Evolutionary conservation across 257 asterid species (phyloP).

Genomic region (Mentha longifolia): DNA sequence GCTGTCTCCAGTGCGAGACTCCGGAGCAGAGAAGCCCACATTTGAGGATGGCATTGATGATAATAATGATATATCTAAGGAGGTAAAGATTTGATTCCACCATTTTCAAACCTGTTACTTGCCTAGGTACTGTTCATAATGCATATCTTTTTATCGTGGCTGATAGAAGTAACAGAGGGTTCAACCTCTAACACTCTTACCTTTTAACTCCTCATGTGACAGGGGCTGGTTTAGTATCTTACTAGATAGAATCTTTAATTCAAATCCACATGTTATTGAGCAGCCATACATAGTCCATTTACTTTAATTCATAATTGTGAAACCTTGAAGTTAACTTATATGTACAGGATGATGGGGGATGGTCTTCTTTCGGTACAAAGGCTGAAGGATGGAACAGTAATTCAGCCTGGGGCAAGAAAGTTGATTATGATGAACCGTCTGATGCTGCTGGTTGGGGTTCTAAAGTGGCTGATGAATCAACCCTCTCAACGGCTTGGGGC

Average conservation of each 20-base stretch:
- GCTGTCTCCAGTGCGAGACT: constrained; percentile 73
- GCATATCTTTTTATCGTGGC: not conserved
- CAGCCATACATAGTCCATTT: not conserved
- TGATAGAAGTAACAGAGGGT: not conserved
- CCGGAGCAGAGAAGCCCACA: constrained; percentile 65
- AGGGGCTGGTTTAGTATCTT: constrained; percentile 1
- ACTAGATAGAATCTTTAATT: not conserved
- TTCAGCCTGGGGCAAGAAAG: constrained; percentile 44
- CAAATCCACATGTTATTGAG: constrained; percentile 10
- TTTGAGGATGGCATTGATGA: constrained; percentile 73
- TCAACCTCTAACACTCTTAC: not conserved
- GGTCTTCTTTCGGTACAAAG: constrained; percentile 47
- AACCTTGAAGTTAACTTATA: constrained; percentile 9
- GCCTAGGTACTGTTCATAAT: constrained; percentile 19
- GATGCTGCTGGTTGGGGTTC: constrained; percentile 37
- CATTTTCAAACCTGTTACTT: constrained; percentile 7
- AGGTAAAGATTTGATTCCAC: constrained; percentile 36
- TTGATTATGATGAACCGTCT: constrained; percentile 34
- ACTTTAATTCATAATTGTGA: constrained; percentile 12
- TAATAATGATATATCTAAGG: constrained; percentile 37
- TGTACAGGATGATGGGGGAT: constrained; percentile 30
- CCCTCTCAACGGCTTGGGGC: constrained; percentile 40
- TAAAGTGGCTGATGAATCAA: constrained; percentile 36
- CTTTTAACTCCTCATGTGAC: not conserved
- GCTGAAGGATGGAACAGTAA: constrained; percentile 23